A percentile compares a stretch with the other conserved stretches of the same genome.
Evolutionary conservation across 495 filamentous ascomycete species (phyloP).

Genomic region (Neurospora tetraspora): DNA sequence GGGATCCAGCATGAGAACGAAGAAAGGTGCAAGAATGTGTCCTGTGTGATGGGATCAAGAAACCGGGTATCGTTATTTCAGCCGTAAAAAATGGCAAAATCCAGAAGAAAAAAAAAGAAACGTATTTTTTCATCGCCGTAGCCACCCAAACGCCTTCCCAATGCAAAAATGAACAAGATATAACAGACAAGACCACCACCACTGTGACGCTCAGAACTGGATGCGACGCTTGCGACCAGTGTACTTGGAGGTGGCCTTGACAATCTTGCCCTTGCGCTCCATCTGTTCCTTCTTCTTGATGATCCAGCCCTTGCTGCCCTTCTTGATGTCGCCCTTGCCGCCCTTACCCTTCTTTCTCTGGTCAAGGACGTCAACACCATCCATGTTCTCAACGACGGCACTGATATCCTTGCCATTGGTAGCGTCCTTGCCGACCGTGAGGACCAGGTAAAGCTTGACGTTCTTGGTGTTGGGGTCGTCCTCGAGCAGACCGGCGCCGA

Average conservation of each 20-base stretch:
- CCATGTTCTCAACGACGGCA: slow-evolving; percentile 75
- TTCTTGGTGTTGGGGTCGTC: slow-evolving; percentile 96
- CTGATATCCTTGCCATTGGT: slow-evolving; percentile 66
- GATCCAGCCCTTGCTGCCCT: slow-evolving; percentile 86
- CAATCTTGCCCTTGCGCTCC: slow-evolving; percentile 86
- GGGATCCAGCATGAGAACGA: neutral
- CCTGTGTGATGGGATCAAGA: neutral
- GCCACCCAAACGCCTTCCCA: slow-evolving; percentile 10
- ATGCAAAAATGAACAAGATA: slow-evolving; percentile 1
- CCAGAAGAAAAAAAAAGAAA: neutral
- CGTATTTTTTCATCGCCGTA: slow-evolving; percentile 4
- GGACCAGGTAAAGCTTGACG: slow-evolving; percentile 82
- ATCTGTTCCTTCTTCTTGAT: slow-evolving; percentile 92
- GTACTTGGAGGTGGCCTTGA: slow-evolving; percentile 83
- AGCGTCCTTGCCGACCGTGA: slow-evolving; percentile 80
- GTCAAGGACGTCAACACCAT: slow-evolving; percentile 77
- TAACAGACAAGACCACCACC: neutral
- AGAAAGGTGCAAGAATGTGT: neutral
- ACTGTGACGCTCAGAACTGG: slow-evolving; percentile 26
- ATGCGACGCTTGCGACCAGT: slow-evolving; percentile 77
- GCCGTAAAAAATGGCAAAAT: neutral
- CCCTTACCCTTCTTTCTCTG: slow-evolving; percentile 45
- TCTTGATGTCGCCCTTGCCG: slow-evolving; percentile 47
- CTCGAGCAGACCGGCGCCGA: slow-evolving; percentile 88
- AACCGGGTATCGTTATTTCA: slow-evolving; percentile 17